These are phyloP conservation scores for Vicia villosa DNA, from an alignment of 306 rosid species.

Conservation along the genomic window DNA sequence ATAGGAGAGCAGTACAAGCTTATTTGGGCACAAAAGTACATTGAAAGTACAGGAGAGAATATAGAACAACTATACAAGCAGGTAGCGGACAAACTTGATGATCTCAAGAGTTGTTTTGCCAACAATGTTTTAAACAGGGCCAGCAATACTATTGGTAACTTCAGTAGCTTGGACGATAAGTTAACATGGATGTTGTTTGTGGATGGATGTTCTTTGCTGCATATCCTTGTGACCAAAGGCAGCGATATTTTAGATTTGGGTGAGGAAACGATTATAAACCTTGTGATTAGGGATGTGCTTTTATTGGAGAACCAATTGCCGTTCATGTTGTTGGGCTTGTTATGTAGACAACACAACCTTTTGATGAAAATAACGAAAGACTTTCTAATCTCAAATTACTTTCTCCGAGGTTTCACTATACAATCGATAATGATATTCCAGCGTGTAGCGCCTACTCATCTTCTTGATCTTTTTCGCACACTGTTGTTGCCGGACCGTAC, in stretches of 20 bases:
- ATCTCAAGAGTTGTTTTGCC: too few relatives aligned
- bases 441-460: too few relatives aligned
- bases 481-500: too few relatives aligned
- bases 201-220: neutral
- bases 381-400: too few relatives aligned
- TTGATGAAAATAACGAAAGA: too few relatives aligned
- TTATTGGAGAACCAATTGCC: neutral
- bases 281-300: neutral
- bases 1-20: neutral
- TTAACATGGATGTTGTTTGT: neutral
- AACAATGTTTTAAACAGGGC: too few relatives aligned
- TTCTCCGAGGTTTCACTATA: too few relatives aligned
- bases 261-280: neutral
- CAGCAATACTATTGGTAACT: too few relatives aligned
- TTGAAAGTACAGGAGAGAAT: rapidly evolving
- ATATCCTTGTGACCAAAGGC: neutral
- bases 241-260: rapidly evolving
- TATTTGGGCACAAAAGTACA: neutral
- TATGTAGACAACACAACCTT: too few relatives aligned
- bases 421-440: too few relatives aligned
- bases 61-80: neutral
- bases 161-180: neutral
- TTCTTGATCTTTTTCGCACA: too few relatives aligned
- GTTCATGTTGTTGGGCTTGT: too few relatives aligned
- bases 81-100: neutral